Conservation (phyloP, 2,329 filamentous ascomycete species). For the Chaetomiaceae sp. region DNA sequence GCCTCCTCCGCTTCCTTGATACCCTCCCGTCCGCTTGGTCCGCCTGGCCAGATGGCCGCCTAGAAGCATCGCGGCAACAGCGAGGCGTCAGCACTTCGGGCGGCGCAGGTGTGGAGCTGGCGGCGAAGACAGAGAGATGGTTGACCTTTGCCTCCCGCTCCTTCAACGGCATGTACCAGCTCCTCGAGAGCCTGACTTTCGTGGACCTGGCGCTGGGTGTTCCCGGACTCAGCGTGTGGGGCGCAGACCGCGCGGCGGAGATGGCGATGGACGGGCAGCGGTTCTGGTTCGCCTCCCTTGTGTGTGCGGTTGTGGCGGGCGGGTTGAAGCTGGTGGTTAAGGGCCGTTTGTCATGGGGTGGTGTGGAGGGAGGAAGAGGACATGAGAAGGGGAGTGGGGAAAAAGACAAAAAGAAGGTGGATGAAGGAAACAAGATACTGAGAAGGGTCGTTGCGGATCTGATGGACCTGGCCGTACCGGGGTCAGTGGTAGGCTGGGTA, state of each 20-base stretch:
- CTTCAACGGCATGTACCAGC: conserved; percentile 59
- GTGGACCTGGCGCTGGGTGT: conserved; percentile 42
- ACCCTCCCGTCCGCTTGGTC: conserved; percentile 47
- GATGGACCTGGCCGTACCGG: conserved; percentile 59
- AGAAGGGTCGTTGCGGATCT: conserved; percentile 49
- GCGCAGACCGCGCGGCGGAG: conserved; percentile 38
- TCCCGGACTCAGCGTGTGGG: conserved; percentile 45
- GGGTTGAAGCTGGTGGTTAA: conserved; percentile 35
- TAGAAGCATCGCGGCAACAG: background rate
- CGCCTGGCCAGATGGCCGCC: conserved; percentile 27
- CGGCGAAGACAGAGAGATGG: conserved; percentile 30
- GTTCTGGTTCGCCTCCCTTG: conserved; percentile 63
- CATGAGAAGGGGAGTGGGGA: conserved; percentile 5
- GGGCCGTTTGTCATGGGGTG: conserved; percentile 10
- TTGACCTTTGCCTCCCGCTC: conserved; percentile 52
- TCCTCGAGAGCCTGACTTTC: conserved; percentile 60
- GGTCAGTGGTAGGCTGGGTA: conserved; percentile 55
- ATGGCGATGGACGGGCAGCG: conserved; percentile 57
- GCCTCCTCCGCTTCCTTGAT: conserved; percentile 62
- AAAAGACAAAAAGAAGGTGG: conserved; percentile 30
- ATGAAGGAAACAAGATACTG: conserved; percentile 34
- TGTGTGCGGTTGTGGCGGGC: conserved; percentile 42
- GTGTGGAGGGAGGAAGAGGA: conserved; percentile 13
- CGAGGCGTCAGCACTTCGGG: no score
- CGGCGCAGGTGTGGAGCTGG: background rate